Base-by-base conservation (phyloP, 441 rosid genomes). In the Manihot esculenta region DNA sequence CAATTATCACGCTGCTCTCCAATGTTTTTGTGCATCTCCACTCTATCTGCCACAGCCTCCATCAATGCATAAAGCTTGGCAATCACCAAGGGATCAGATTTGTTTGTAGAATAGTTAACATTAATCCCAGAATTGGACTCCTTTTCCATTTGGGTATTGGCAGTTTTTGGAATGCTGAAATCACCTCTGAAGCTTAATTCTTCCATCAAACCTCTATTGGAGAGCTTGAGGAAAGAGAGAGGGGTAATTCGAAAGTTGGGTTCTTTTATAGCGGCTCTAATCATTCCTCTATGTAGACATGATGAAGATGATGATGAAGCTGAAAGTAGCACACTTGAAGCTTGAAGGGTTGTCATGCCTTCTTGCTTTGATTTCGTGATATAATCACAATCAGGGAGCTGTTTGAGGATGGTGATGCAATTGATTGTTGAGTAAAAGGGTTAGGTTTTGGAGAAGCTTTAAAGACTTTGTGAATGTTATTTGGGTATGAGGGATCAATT, bases 21-120 rank as follows among this genome's bases (percentile, higher is more conserved):
- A 20, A 80, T 73, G 62, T 77, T 82, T 24, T 64, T 33, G 59
- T 81, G 88, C 77, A 70, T 79, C 73, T 81, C 77, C 9, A 42
- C 77, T 69, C 79, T 70, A 14, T 79, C 81, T 1, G 76, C 78
- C 41, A 75, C 67, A 5, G 73, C 74, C 49, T 77, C 81, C 70
- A 79, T 54, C 30, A 81, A 45, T 67, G 66, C 71, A 57, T 64
- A 72, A 45, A 84, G 81, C 76, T 74, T 56, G 26, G 73, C 70
- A 18, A 67, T 63, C 65, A 63, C 76, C 49, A 27, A 24, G 14
- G 81, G 73, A 51, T 80, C 74, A 21, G 67, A 55, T 38, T 24
- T 9, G 56, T 72, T 61, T 76, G 76, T 69, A 48, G 68, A 60
- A 38, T 35, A 18, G 13, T 17, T 65, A 17, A 20, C 18, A 61